phyloP scores from a whole-genome alignment of 345 rosid genomes.

The rapeseed (Brassica napus) region DNA sequence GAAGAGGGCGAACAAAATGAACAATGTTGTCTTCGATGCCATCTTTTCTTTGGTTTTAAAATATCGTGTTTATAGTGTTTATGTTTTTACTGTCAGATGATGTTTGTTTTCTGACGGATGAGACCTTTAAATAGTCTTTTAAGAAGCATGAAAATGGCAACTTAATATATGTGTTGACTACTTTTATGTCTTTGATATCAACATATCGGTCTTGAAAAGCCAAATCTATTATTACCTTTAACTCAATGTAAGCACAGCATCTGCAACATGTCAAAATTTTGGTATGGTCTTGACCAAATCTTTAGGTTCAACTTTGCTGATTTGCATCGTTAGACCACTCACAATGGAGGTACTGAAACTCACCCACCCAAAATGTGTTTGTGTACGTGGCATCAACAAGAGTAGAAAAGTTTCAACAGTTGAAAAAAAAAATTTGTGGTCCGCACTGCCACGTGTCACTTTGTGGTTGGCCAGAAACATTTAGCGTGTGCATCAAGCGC shows the following conservation, averaged over 20 bases:
- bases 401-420: too few species aligned
- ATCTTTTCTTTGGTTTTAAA: conserved; percentile 3
- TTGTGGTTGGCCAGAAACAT: too few species aligned
- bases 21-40: conserved; percentile 14
- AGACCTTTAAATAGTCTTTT: background rate
- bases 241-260: background rate
- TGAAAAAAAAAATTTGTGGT: too few species aligned
- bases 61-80: conserved; percentile 3
- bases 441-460: too few species aligned
- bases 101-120: background rate
- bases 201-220: background rate
- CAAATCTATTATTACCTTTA: background rate
- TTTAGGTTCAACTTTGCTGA: background rate
- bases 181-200: background rate
- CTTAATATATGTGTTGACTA: background rate
- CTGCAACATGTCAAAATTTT: background rate
- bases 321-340: background rate
- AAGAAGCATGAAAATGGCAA: background rate
- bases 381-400: too few species aligned
- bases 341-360: too few species aligned
- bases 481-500: too few species aligned
- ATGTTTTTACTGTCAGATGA: background rate
- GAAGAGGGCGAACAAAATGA: conserved; percentile 14
- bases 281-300: background rate
- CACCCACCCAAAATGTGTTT: too few species aligned